Evolutionary conservation across 345 rosid genomes (phyloP).

Genomic region (Physaria fendleri): DNA sequence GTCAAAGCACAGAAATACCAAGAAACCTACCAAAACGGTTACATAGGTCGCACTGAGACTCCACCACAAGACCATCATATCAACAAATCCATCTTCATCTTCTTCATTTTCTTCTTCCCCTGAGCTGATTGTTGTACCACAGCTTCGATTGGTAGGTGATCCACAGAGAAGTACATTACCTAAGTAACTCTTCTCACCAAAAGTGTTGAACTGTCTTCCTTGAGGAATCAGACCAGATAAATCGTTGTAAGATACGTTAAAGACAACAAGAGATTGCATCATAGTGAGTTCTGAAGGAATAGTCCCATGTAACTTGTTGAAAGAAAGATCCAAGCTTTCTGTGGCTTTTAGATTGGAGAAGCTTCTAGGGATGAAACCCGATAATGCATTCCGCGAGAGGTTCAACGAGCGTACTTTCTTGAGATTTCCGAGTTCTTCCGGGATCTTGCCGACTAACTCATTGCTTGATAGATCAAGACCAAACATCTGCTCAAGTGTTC

Average conservation of each 20-base stretch:
- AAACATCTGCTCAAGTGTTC: slow-evolving; percentile 13
- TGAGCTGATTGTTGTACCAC: not conserved
- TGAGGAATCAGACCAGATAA: slow-evolving; percentile 17
- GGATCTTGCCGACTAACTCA: slow-evolving; percentile 18
- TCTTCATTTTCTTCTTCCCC: not conserved
- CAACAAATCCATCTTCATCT: not conserved
- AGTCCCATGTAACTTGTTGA: slow-evolving; percentile 14
- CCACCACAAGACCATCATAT: slow-evolving; percentile 16
- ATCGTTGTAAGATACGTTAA: slow-evolving; percentile 21
- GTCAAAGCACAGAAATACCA: slow-evolving; percentile 4
- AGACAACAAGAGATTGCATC: slow-evolving; percentile 10
- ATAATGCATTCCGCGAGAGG: slow-evolving; percentile 7
- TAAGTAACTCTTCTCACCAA: slow-evolving; percentile 14
- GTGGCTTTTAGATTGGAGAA: slow-evolving; percentile 11
- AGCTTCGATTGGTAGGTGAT: slow-evolving; percentile 7
- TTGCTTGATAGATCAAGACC: slow-evolving; percentile 27
- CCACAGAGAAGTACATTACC: slow-evolving; percentile 16
- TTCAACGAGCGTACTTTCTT: slow-evolving; percentile 17
- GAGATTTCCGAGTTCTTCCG: slow-evolving; percentile 14
- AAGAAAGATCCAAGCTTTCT: slow-evolving; percentile 22
- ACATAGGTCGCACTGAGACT: slow-evolving; percentile 13
- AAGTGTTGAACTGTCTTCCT: slow-evolving; percentile 15
- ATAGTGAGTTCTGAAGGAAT: slow-evolving; percentile 11
- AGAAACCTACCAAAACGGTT: slow-evolving; percentile 1
- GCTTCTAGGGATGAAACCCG: slow-evolving; percentile 13